Conservation (phyloP, 352 stramenopile genomes). For the Thraustotheca clavata region DNA sequence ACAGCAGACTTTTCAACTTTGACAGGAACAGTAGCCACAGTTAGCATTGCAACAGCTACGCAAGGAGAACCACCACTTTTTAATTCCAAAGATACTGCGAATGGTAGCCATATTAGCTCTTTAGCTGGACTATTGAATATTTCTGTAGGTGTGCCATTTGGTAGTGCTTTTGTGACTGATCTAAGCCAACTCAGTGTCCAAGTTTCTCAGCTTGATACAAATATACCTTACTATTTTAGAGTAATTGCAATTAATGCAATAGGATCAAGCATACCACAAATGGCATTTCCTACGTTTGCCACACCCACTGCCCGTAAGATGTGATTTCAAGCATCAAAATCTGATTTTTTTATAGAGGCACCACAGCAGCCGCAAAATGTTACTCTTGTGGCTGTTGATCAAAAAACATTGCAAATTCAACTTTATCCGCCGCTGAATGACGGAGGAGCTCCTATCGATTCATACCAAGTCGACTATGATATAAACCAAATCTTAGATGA, state of each 20-base stretch:
- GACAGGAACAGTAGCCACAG: conserved; percentile 80
- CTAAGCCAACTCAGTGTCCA: conserved; percentile 73
- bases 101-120: conserved; percentile 30
- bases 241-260: conserved; percentile 89
- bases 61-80: conserved; percentile 86
- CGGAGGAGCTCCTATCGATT: conserved; percentile 76
- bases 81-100: conserved; percentile 78
- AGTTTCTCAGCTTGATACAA: conserved; percentile 85
- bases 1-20: conserved; percentile 74
- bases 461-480: conserved; percentile 89
- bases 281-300: conserved; percentile 76
- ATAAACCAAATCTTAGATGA: conserved; percentile 71
- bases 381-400: conserved; percentile 74
- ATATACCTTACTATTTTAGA: conserved; percentile 92
- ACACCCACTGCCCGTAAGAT: conserved; percentile 77
- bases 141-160: conserved; percentile 68
- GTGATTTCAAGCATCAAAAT: not conserved
- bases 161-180: conserved; percentile 82
- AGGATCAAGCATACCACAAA: conserved; percentile 47
- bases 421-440: conserved; percentile 74
- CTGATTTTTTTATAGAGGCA: conserved; percentile 30
- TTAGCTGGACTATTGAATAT: conserved; percentile 2
- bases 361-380: conserved; percentile 59
- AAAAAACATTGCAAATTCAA: conserved; percentile 72
- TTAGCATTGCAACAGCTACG: conserved; percentile 59